A percentile compares a stretch with the other conserved stretches of the same genome.
Conservation (phyloP, 2,329 filamentous ascomycete species). For the Fusarium beomiforme region DNA sequence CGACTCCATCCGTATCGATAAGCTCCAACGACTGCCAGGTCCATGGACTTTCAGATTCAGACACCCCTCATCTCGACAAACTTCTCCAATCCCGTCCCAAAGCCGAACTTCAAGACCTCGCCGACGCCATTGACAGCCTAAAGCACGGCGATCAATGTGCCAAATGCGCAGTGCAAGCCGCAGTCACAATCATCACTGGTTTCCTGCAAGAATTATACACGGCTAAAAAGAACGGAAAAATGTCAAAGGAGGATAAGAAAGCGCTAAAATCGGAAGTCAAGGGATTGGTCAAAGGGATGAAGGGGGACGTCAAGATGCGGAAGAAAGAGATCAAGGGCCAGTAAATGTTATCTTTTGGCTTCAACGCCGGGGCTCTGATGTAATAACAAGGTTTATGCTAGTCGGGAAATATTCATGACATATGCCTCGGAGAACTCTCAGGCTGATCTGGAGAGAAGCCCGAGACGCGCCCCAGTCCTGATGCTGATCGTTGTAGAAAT, state of each 20-base stretch:
- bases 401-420: not conserved
- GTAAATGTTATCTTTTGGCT: not conserved
- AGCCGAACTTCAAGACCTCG: slow-evolving; percentile 11
- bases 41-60: not conserved
- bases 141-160: slow-evolving; percentile 9
- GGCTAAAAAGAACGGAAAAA: slow-evolving; percentile 24
- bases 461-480: not conserved
- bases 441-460: slow-evolving; percentile 2
- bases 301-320: not conserved
- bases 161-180: slow-evolving; percentile 21
- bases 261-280: slow-evolving; percentile 26
- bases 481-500: not conserved
- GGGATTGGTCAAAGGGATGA: slow-evolving; percentile 17
- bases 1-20: not conserved
- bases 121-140: not conserved
- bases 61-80: slow-evolving; percentile 18
- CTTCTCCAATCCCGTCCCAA: slow-evolving; percentile 15
- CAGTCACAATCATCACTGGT: not conserved
- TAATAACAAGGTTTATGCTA: not conserved
- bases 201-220: slow-evolving; percentile 13
- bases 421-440: not conserved
- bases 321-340: slow-evolving; percentile 6
- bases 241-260: slow-evolving; percentile 28
- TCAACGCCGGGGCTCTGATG: not conserved
- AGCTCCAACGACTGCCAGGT: slow-evolving; percentile 2